Evolutionary conservation across 1,139 yeast species (phyloP), one percentile per base, ranked within the genome.

Genomic region (Arxiozyma slooffiae): DNA sequence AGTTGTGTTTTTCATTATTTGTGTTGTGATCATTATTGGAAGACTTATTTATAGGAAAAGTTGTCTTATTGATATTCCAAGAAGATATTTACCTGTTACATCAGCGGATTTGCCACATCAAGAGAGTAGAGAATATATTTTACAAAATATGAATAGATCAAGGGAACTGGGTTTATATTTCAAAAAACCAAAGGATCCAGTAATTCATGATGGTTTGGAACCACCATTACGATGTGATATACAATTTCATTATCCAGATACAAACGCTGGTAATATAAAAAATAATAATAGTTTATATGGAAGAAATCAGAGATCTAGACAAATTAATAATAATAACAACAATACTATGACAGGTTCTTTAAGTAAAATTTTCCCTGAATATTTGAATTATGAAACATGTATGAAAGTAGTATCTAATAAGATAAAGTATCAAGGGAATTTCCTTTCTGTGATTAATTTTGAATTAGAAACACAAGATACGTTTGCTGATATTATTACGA

Each of bases 61-160:
- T 44, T 71, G 83, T 26, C 65, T 89, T 59, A 79, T 80, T 52
- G 94, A 84, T 56, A 85, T 89, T 20, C 97, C 97, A 0, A 74
- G 80, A 53, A 71, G 79, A 46, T 88, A 86, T 63, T 73, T 88
- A 21, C 94, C 95, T 0, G 61, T 72, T 4, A 78, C 81, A 24
- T 71, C 75, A 23, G 75, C 74, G 41, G 96, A 87, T 63, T 69
- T 85, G 49, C 88, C 92, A 0, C 67, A 64, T 51, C 62, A 64
- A 20, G 69, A 69, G 34, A 77, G 67, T 64, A 74, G 68, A 51
- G 61, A 50, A 49, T 67, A 67, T 66, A 71, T 81, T 58, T 57
- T 75, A 53, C 57, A 64, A 50, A 70, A 79, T 60, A 64, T 77
- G 66, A 60, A 66, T 34, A 64, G 74, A 41, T 58, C 66, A 5